These are phyloP conservation scores for Dictyophora rubrovolvata DNA, from an alignment of 768 basidiomycete species.

Conservation along the genomic window DNA sequence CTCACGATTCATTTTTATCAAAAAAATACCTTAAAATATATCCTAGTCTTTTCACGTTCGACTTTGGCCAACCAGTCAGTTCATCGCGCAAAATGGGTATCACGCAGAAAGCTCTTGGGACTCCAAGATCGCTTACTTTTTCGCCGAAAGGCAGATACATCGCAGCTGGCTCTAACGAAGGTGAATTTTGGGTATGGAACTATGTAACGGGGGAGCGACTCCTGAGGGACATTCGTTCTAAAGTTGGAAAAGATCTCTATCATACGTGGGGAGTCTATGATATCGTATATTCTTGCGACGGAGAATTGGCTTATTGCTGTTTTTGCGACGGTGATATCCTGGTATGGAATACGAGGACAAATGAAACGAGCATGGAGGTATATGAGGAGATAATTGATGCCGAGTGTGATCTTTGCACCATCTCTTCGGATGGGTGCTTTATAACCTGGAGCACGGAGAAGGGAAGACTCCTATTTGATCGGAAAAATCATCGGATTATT, in stretches of 20 bases:
- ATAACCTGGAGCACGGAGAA: no score
- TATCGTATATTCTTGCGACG: not conserved
- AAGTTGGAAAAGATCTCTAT: no score
- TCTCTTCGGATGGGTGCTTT: no score
- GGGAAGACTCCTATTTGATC: no score
- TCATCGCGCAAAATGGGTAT: slow-evolving; percentile 2
- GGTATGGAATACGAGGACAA: no score
- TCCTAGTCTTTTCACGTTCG: slow-evolving; percentile 11
- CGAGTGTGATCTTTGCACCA: no score
- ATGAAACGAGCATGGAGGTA: no score
- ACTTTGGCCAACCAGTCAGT: slow-evolving; percentile 7
- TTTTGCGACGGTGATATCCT: no score
- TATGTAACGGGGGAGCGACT: not conserved
- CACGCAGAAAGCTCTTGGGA: not conserved
- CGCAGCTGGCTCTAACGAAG: slow-evolving; percentile 18
- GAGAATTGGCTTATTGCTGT: not conserved
- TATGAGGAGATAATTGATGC: no score
- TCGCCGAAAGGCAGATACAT: slow-evolving; percentile 17
- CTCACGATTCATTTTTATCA: slow-evolving; percentile 17
- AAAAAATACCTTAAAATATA: slow-evolving; percentile 10
- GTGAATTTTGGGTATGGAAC: not conserved
- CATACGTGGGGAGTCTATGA: not conserved
- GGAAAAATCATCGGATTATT: no score
- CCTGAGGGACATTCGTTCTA: not conserved
- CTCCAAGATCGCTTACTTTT: slow-evolving; percentile 2